These are phyloP conservation scores for Candida smagusa DNA, from an alignment of 1,139 yeast species.

Conservation along the genomic window DNA sequence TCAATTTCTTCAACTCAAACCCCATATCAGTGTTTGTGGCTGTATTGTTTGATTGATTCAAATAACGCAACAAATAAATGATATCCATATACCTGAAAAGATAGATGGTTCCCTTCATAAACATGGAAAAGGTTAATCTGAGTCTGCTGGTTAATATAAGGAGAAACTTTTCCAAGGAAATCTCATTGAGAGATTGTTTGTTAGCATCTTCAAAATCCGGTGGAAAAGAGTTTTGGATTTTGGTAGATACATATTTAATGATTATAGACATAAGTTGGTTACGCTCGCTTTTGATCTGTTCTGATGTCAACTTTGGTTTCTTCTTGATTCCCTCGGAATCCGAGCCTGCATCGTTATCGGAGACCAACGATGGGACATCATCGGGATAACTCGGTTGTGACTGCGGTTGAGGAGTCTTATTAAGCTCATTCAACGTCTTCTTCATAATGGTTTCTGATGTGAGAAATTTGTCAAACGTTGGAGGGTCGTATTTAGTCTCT, in stretches of 20 bases:
- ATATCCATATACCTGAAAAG: slow-evolving; percentile 50
- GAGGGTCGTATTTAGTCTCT: slow-evolving; percentile 3
- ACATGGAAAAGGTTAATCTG: slow-evolving; percentile 33
- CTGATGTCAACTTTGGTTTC: slow-evolving; percentile 1
- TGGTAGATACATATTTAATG: slow-evolving; percentile 44
- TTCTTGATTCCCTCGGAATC: slow-evolving; percentile 21
- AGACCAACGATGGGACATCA: slow-evolving; percentile 28
- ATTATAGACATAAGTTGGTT: slow-evolving; percentile 42
- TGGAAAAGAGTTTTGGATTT: slow-evolving; percentile 46
- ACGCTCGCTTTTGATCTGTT: slow-evolving; percentile 12
- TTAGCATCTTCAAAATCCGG: slow-evolving; percentile 26
- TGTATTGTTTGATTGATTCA: slow-evolving; percentile 47
- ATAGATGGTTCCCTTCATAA: slow-evolving; percentile 43
- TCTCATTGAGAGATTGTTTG: slow-evolving; percentile 24
- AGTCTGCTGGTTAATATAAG: slow-evolving; percentile 39
- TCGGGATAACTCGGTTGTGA: slow-evolving; percentile 6
- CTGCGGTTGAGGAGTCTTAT: slow-evolving; percentile 3
- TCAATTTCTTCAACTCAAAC: slow-evolving; percentile 41
- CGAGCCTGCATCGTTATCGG: slow-evolving; percentile 28
- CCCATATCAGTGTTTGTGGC: slow-evolving; percentile 40
- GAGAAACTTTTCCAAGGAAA: slow-evolving; percentile 43
- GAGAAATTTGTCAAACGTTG: neutral
- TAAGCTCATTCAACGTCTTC: neutral
- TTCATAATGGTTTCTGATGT: neutral
- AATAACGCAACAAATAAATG: slow-evolving; percentile 43